These are phyloP conservation scores for Filobasidium uniguttulatum DNA, from an alignment of 1,284 basidiomycete genomes.

Conservation along the genomic window DNA sequence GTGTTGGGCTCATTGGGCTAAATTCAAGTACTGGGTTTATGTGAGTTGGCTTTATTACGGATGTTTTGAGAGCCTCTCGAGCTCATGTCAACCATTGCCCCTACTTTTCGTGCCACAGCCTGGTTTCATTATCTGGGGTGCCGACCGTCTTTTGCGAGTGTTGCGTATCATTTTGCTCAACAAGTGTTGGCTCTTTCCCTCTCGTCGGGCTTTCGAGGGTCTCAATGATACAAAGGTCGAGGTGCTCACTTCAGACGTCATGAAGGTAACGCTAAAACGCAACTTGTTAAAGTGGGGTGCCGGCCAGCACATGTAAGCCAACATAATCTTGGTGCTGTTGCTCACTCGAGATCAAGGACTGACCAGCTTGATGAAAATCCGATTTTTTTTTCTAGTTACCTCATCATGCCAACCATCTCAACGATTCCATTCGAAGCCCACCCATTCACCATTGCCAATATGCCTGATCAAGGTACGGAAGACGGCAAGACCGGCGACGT, in stretches of 20 bases:
- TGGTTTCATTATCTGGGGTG: slow-evolving; percentile 35
- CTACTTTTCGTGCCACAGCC: slow-evolving; percentile 16
- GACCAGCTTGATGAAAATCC: too few relatives aligned
- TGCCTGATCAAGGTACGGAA: slow-evolving; percentile 11
- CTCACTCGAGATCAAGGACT: not conserved
- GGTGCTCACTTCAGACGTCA: slow-evolving; percentile 41
- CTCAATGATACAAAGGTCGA: slow-evolving; percentile 32
- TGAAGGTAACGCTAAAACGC: slow-evolving; percentile 43
- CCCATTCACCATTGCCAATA: slow-evolving; percentile 32
- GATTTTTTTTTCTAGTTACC: slow-evolving; percentile 18
- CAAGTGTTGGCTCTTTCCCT: slow-evolving; percentile 33
- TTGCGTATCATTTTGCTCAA: slow-evolving; percentile 45
- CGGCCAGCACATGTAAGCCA: slow-evolving; percentile 42
- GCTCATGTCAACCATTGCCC: not conserved
- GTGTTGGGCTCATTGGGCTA: slow-evolving; percentile 27
- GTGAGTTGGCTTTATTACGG: slow-evolving; percentile 14
- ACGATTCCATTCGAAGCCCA: slow-evolving; percentile 28
- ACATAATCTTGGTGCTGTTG: not conserved
- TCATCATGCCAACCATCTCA: slow-evolving; percentile 26
- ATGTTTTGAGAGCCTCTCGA: not conserved
- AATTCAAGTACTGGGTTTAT: slow-evolving; percentile 24
- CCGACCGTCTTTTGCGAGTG: slow-evolving; percentile 48
- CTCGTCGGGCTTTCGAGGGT: slow-evolving; percentile 22
- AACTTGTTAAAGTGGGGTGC: slow-evolving; percentile 43
- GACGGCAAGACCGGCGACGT: slow-evolving; percentile 19